phyloP scores from a whole-genome alignment of 257 asterid genomes.

The Ilex aquifolium region DNA sequence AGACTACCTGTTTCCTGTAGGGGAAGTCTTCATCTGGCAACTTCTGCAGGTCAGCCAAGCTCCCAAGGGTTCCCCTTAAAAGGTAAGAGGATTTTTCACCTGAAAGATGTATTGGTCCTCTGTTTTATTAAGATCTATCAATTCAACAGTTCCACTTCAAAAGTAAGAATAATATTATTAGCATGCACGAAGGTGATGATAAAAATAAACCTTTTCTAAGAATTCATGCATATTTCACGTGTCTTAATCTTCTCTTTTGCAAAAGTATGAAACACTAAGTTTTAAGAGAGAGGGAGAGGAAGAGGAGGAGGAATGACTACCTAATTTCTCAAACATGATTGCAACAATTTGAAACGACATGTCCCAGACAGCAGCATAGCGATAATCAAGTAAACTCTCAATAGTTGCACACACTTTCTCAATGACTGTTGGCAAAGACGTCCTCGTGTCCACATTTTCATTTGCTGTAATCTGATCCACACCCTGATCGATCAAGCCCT shows the following conservation, averaged over 20 bases:
- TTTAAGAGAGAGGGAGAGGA: conserved; percentile 6
- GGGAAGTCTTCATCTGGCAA: conserved; percentile 77
- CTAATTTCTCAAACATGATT: conserved; percentile 78
- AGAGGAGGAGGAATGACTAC: conserved; percentile 28
- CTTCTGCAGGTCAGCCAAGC: conserved; percentile 72
- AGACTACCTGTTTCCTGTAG: conserved; percentile 65
- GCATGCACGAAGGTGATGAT: too few species aligned
- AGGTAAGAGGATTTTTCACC: conserved; percentile 60
- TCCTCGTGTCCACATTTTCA: conserved; percentile 39
- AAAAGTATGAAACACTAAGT: not conserved
- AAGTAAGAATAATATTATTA: not conserved
- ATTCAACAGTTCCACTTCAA: not conserved
- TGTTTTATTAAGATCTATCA: too few species aligned
- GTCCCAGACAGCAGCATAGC: conserved; percentile 73
- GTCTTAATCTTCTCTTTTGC: too few species aligned
- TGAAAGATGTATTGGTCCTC: conserved; percentile 16
- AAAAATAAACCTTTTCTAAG: too few species aligned
- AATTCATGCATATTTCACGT: too few species aligned
- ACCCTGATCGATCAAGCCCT: conserved; percentile 64
- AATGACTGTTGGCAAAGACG: conserved; percentile 65
- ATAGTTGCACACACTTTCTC: conserved; percentile 75
- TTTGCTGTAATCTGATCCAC: conserved; percentile 42
- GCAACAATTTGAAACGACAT: conserved; percentile 79
- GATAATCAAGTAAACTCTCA: conserved; percentile 80
- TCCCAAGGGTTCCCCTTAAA: conserved; percentile 50